These are phyloP conservation scores for Penicillium paxilli DNA, from an alignment of 495 filamentous ascomycete species.

Conservation along the genomic window DNA sequence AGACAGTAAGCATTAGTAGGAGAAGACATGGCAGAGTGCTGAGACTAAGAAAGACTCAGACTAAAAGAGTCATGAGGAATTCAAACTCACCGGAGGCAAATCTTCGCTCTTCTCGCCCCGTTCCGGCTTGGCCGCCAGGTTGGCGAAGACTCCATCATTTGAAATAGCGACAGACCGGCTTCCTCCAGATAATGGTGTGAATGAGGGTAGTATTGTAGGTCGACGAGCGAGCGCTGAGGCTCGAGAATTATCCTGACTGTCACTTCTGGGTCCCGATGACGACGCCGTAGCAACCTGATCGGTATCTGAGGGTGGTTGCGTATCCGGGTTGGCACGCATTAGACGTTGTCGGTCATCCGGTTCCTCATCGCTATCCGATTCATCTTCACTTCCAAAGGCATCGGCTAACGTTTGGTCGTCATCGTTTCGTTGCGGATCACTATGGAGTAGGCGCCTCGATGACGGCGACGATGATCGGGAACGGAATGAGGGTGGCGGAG, in stretches of 20 bases:
- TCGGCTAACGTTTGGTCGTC: slow-evolving; percentile 81
- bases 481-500: slow-evolving; percentile 92
- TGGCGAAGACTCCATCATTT: slow-evolving; percentile 96
- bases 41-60: too few species aligned
- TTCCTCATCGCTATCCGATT: slow-evolving; percentile 68
- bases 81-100: slow-evolving; percentile 78
- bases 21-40: not conserved
- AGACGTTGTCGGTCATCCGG: slow-evolving; percentile 82
- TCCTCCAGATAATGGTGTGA: slow-evolving; percentile 36
- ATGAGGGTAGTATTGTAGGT: slow-evolving; percentile 53
- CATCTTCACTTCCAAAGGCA: slow-evolving; percentile 78
- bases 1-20: slow-evolving; percentile 22
- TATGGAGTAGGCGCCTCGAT: slow-evolving; percentile 52
- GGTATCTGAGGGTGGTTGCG: slow-evolving; percentile 32
- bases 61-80: too few species aligned
- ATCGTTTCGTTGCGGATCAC: slow-evolving; percentile 53
- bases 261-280: slow-evolving; percentile 37
- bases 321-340: slow-evolving; percentile 67
- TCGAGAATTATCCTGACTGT: slow-evolving; percentile 21
- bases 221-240: slow-evolving; percentile 40
- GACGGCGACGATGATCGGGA: slow-evolving; percentile 77
- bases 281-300: slow-evolving; percentile 27
- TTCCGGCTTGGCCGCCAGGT: slow-evolving; percentile 89
- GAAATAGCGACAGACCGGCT: slow-evolving; percentile 53
- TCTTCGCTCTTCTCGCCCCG: slow-evolving; percentile 79